phyloP scores from a whole-genome alignment of 306 rosid genomes.

The Sicyos baderoa region DNA sequence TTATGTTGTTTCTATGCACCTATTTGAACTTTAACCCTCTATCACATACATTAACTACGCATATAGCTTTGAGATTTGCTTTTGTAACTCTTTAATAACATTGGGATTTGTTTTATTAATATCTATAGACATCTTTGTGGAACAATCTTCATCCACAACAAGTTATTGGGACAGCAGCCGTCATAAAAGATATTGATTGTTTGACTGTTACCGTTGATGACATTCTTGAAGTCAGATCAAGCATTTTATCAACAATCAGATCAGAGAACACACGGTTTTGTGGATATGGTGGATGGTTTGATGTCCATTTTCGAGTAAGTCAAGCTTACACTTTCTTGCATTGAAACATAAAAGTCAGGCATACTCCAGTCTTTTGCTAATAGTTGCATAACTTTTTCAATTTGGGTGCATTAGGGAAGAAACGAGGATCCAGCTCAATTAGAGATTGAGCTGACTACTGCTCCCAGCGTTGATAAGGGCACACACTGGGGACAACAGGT shows the following conservation, averaged over 20 bases:
- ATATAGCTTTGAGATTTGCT: neutral
- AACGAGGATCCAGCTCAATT: slow-evolving; percentile 70
- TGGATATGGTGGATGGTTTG: slow-evolving; percentile 96
- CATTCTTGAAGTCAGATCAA: slow-evolving; percentile 61
- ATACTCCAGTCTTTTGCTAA: slow-evolving; percentile 14
- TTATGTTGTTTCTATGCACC: neutral
- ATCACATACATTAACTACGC: neutral
- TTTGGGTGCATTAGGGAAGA: slow-evolving; percentile 60
- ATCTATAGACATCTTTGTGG: slow-evolving; percentile 78
- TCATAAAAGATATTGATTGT: slow-evolving; percentile 77
- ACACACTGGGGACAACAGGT: slow-evolving; percentile 99
- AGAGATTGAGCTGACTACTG: slow-evolving; percentile 80
- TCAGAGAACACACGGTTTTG: slow-evolving; percentile 51
- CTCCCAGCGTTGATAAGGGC: slow-evolving; percentile 53
- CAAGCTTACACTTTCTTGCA: slow-evolving; percentile 12
- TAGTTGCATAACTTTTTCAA: neutral
- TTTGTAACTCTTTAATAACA: slow-evolving; percentile 6
- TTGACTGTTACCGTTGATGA: slow-evolving; percentile 75
- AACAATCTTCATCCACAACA: slow-evolving; percentile 85
- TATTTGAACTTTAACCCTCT: neutral
- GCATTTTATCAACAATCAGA: slow-evolving; percentile 44
- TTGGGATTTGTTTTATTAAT: neutral
- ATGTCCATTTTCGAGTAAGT: slow-evolving; percentile 90
- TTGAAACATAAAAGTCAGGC: neutral
- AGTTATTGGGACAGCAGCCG: slow-evolving; percentile 69